A percentile compares a stretch with the other conserved stretches of the same genome.
Evolutionary conservation across 345 rosid species (phyloP).

Genomic region (Passiflora organensis): DNA sequence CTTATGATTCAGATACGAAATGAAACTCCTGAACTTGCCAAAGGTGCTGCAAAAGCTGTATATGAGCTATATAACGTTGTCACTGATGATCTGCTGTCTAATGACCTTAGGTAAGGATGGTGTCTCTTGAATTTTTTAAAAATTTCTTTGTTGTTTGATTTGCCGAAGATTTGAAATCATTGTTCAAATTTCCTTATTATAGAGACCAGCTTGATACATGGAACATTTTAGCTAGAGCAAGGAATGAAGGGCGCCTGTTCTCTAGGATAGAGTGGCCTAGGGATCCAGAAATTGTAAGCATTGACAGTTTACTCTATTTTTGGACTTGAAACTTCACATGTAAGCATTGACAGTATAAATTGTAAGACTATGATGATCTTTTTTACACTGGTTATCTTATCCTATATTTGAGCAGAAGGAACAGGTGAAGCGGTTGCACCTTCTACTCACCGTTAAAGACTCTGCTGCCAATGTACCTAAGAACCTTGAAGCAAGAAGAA

Average conservation of each 20-base stretch:
- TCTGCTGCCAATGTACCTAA: constrained; percentile 90
- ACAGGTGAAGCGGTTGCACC: constrained; percentile 89
- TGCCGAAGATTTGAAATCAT: neutral
- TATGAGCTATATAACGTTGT: constrained; percentile 78
- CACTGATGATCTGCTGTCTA: constrained; percentile 76
- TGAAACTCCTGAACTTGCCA: constrained; percentile 64
- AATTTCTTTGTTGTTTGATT: neutral
- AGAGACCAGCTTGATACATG: constrained; percentile 98
- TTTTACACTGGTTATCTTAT: constrained; percentile 13
- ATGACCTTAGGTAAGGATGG: constrained; percentile 63
- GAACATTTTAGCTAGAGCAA: constrained; percentile 81
- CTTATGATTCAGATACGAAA: constrained; percentile 56
- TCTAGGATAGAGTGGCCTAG: constrained; percentile 85
- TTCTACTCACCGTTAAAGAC: constrained; percentile 95
- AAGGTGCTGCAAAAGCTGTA: constrained; percentile 86
- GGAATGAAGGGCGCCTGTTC: constrained; percentile 79
- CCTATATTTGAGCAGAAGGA: constrained; percentile 57
- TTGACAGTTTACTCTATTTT: constrained; percentile 1
- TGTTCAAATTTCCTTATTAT: constrained; percentile 19
- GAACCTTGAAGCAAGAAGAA: constrained; percentile 97
- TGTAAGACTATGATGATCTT: constrained; percentile 16
- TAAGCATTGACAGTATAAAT: no score
- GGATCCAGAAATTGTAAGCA: constrained; percentile 86
- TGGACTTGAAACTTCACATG: no score
- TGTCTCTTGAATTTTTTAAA: neutral